Evolutionary conservation across 805 yeast genomes (phyloP), one percentile per base, ranked within the genome.

Genomic region (Kluyveromyces aestuarii): DNA sequence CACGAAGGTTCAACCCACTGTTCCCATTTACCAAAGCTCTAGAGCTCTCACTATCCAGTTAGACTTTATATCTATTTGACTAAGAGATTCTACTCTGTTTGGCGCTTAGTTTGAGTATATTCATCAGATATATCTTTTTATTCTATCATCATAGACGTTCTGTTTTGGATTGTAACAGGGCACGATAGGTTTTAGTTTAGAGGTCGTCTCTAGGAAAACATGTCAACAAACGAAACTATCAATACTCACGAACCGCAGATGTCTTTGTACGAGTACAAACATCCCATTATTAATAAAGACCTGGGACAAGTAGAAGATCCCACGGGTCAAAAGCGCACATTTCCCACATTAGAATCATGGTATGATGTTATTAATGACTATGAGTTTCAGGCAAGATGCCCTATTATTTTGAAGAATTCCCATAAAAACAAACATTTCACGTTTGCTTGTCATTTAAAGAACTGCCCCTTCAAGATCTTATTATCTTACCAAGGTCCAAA

Each of bases 361-460:
- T 62, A 65, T 45, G 56, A 61, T 44, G 68, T 61, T 35, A 60
- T 65, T 37, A 62, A 64, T 45, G 68, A 65, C 42, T 65, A 65
- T 41, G 69, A 65, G 49, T 64, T 59, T 45, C 66, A 65, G 47
- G 62, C 68, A 5, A 45, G 68, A n/a, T 63, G 67, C 40, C 69
- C 69, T 2, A 61, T 64, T 27, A 64, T 65, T 27, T 50, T 65
- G 54, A 65, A 65, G 50, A 65, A 65, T 49, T 64, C 68, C 10
- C 69, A 65, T 46, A 56, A 61, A 40, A 62, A 63, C 48, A 65
- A 60, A 45, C 68, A 65, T 53, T 65, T 62, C 52, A 65, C 69
- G 41, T 65, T 62, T 53, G 67, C 68, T 37, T 65, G 69, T 48
- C 67, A 63, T 52, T 47, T 62, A 44, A 64, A 64, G 48, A 54